Base-by-base conservation (phyloP, 2,329 filamentous ascomycete genomes). In the Parastagonospora nodorum region DNA sequence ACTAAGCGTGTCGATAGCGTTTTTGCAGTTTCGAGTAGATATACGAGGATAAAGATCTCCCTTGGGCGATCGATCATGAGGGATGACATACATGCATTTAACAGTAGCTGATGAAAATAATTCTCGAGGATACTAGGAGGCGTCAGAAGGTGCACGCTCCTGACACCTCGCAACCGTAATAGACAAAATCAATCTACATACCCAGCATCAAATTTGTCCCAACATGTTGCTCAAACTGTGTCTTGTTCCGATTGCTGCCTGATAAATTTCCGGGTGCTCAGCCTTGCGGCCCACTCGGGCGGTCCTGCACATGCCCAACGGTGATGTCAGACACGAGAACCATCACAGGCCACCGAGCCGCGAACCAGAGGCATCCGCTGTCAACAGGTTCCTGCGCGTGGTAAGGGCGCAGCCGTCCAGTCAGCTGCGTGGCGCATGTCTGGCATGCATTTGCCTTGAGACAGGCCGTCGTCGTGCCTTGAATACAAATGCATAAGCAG, bases 1-100 rank as follows among this genome's bases (percentile, higher is more conserved):
- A 88, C 74, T 88, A 84, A 68, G 60, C 45, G 49, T 45, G 30
- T 27, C 24, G 49, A 28, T 36, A 31, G 54, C 50, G 52, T 53
- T 51, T 50, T 58, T 54, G 49, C 44, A 43, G 37, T 57, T 59
- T 52, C 40, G 50, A 42, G 58, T 63, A 60, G 60, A 61, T 61
- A 66, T 63, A 64, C 54, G 59, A 62, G 50, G 50, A 58, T 55
- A 63, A 45, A 51, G 56, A 58, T 45, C 51, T 59, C 57, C 30
- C 57, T 56, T 55, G 42, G 54, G 58, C 47, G 49, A 53, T 30
- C 45, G 54, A 45, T 56, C 38, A 59, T 51, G 49, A 63, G 45
- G 48, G 50, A 52, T 54, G 55, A 52, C 57, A 53, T 57, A 61
- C 57, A 64, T 65, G 48, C 45, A 50, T 33, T 60, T 53, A 55